Base-by-base conservation (phyloP, 2,329 filamentous ascomycete genomes). In the Bipolaris sorokiniana region DNA sequence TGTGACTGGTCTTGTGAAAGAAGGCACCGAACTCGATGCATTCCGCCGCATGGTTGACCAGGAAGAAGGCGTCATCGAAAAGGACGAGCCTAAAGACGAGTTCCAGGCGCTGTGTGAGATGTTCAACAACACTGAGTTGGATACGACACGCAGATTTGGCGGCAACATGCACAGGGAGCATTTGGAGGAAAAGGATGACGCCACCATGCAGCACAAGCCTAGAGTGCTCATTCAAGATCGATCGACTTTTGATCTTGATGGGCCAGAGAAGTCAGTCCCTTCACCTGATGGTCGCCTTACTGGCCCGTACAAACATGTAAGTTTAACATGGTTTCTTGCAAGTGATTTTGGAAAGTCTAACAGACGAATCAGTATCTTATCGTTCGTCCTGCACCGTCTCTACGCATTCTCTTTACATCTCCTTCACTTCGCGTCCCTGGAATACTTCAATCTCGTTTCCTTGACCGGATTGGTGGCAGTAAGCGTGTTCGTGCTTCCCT, bases 61-160 rank as follows among this genome's bases (percentile, higher is more conserved):
- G 48, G 62, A 73, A 57, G 70, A 76, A 20, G 70, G 73, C 3
- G 68, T 70, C 26, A 70, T 67, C 38, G 54, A 61, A 13, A 26
- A 56, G 13, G 64, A 67, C 0, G 69, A 76, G 47, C 69, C 75
- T n/a, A 86, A 84, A 56, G 84, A 89, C 55, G 85, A 88, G 63
- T 88, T 92, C 58, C 83, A 85, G 50, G 82, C 87, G 41, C 78
- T 92, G 26, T 84, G 82, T 51, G 87, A 90, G 65, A 88, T 91
- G 82, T 85, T 92, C 70, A 90, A 88, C 54, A 80, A 85, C 10
- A 75, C 81, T 1, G 90, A 92, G 70, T 76, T 92, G 4, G 85
- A 86, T 44, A 87, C 83, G 0, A 85, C 90, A 0, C 82, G 86
- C 1, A 83, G 81, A 52, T 81, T 79, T 53, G 89, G 89, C 11